These are phyloP conservation scores for Parietaria judaica DNA, from an alignment of 306 rosid genomes.

Conservation along the genomic window DNA sequence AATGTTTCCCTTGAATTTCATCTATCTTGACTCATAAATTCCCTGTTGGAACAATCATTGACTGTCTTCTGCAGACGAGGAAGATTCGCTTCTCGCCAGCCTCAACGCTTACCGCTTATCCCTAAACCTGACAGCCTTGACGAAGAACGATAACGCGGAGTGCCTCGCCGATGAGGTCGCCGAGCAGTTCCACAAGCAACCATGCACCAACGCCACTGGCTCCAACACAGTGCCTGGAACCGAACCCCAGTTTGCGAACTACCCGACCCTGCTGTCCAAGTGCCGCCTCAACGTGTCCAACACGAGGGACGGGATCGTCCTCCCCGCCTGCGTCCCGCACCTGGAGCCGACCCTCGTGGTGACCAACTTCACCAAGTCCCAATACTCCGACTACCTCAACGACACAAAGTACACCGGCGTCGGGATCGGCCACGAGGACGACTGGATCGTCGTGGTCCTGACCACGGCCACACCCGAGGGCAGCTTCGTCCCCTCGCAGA, in stretches of 20 bases:
- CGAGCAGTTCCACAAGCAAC: slow-evolving; percentile 67
- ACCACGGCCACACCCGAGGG: slow-evolving; percentile 67
- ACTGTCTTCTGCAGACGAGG: slow-evolving; percentile 39
- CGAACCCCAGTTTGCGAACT: slow-evolving; percentile 68
- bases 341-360: slow-evolving; percentile 51
- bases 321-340: slow-evolving; percentile 85
- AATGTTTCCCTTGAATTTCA: too few relatives aligned
- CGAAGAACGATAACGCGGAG: slow-evolving; percentile 56
- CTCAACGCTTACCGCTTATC: slow-evolving; percentile 59
- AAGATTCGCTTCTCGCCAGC: slow-evolving; percentile 53
- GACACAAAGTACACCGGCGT: slow-evolving; percentile 59
- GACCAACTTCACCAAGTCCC: slow-evolving; percentile 69
- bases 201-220: slow-evolving; percentile 85
- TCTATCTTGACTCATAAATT: neutral
- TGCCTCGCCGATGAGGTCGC: slow-evolving; percentile 76
- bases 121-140: slow-evolving; percentile 46
- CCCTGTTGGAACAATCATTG: neutral
- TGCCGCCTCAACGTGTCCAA: slow-evolving; percentile 63
- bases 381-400: slow-evolving; percentile 57
- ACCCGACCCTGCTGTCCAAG: slow-evolving; percentile 50
- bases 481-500: slow-evolving; percentile 42
- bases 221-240: slow-evolving; percentile 86
- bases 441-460: slow-evolving; percentile 76
- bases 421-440: slow-evolving; percentile 66
- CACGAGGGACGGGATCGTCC: slow-evolving; percentile 59